These are phyloP conservation scores for Odonthalia washingtoniensis DNA, from an alignment of 31 red algal genomes.

Conservation along the genomic window DNA sequence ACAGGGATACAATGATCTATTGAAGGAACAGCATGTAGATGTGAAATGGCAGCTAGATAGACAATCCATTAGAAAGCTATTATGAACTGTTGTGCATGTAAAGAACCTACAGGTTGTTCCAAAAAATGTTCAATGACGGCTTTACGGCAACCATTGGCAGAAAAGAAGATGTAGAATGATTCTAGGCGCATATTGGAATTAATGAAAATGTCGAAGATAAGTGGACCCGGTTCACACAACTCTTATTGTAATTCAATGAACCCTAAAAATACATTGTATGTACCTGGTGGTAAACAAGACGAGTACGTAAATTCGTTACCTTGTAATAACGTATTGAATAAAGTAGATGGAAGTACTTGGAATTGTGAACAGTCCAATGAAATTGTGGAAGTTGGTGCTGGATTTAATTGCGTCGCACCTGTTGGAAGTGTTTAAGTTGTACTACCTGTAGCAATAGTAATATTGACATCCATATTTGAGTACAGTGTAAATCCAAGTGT, in stretches of 20 bases:
- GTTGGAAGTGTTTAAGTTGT: not conserved
- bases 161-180: constrained; percentile 47
- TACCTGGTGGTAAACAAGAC: constrained; percentile 42
- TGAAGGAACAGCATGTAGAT: constrained; percentile 37
- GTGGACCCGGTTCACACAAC: constrained; percentile 35
- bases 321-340: not conserved
- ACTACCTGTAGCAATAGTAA: not conserved
- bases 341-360: too few species aligned
- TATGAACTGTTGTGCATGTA: constrained; percentile 22
- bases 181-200: constrained; percentile 31
- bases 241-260: constrained; percentile 41
- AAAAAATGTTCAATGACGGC: constrained; percentile 15
- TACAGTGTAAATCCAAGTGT: too few species aligned
- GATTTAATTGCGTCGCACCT: too few species aligned
- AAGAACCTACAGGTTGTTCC: constrained; percentile 21
- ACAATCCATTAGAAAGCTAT: constrained; percentile 36
- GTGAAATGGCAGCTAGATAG: constrained; percentile 25
- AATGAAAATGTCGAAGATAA: constrained; percentile 55
- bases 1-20: too few species aligned
- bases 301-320: constrained; percentile 38
- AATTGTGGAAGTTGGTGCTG: too few species aligned
- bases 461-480: not conserved
- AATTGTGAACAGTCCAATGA: too few species aligned
- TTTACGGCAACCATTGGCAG: constrained; percentile 1
- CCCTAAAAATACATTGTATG: constrained; percentile 45